These are phyloP conservation scores for Kwoniella bestiolae DNA, from an alignment of 768 basidiomycete genomes.

Conservation along the genomic window DNA sequence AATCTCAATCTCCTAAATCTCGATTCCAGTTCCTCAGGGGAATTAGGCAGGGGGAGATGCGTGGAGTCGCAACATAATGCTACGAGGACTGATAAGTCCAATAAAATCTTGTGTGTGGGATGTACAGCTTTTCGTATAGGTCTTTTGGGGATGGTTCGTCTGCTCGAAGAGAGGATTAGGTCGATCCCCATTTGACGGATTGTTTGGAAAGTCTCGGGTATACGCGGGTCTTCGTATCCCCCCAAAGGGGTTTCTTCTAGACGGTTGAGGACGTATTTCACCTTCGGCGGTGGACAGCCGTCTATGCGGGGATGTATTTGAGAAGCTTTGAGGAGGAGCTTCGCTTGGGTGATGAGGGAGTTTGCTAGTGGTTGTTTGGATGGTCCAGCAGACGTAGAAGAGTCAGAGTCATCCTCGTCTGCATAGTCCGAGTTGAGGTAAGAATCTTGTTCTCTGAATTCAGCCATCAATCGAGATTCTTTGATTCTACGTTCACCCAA, in stretches of 20 bases:
- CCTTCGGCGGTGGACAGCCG: slow-evolving; percentile 52
- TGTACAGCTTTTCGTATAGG: slow-evolving; percentile 19
- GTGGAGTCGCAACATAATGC: slow-evolving; percentile 82
- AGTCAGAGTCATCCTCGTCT: slow-evolving; percentile 17
- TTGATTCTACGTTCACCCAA: slow-evolving; percentile 64
- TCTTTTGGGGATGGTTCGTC: slow-evolving; percentile 27
- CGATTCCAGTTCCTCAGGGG: slow-evolving; percentile 65
- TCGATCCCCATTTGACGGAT: slow-evolving; percentile 69
- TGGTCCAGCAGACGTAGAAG: slow-evolving; percentile 4
- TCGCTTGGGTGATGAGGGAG: slow-evolving; percentile 72
- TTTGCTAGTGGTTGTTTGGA: slow-evolving; percentile 64
- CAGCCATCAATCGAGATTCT: slow-evolving; percentile 73
- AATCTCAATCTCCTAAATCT: slow-evolving; percentile 67
- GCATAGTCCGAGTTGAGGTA: slow-evolving; percentile 69
- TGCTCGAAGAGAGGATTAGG: slow-evolving; percentile 62
- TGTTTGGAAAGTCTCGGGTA: slow-evolving; percentile 65
- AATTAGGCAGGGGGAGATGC: slow-evolving; percentile 69
- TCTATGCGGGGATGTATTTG: slow-evolving; percentile 62
- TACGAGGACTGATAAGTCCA: slow-evolving; percentile 83
- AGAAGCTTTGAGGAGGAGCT: slow-evolving; percentile 70
- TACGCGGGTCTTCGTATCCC: slow-evolving; percentile 60
- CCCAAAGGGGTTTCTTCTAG: slow-evolving; percentile 61
- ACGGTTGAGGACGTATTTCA: slow-evolving; percentile 70
- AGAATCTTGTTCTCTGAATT: slow-evolving; percentile 83
- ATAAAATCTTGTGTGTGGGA: slow-evolving; percentile 70